Evolutionary conservation across 805 yeast genomes (phyloP).

Genomic region (Candida sonorensis): DNA sequence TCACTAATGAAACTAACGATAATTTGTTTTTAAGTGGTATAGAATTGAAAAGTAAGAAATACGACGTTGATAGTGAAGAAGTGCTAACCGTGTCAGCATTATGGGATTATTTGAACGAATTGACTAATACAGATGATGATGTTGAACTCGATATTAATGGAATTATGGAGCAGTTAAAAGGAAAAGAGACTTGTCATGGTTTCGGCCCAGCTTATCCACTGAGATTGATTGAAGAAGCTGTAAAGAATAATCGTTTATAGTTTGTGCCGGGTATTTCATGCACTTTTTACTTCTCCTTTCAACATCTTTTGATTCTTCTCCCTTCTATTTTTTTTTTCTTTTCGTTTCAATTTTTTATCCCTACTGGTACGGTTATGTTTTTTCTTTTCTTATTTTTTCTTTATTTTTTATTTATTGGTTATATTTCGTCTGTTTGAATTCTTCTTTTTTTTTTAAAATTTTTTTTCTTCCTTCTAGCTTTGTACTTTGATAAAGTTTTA

Average conservation of each 20-base stretch:
- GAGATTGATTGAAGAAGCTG: constrained; percentile 33
- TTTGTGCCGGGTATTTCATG: too few relatives aligned
- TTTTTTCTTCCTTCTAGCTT: too few relatives aligned
- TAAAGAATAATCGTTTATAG: constrained; percentile 16
- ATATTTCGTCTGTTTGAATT: too few relatives aligned
- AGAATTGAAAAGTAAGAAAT: constrained; percentile 6
- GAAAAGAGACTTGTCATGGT: constrained; percentile 73
- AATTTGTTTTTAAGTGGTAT: constrained; percentile 5
- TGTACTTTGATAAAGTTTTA: too few relatives aligned
- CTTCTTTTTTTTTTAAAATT: too few relatives aligned
- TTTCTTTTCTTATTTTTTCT: too few relatives aligned
- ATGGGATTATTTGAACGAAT: constrained; percentile 67
- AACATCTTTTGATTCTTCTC: too few relatives aligned
- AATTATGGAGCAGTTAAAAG: constrained; percentile 55
- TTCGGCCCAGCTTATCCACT: constrained; percentile 64
- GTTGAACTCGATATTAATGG: constrained; percentile 46
- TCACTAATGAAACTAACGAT: not conserved
- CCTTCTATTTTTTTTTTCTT: too few relatives aligned
- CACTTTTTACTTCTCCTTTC: too few relatives aligned
- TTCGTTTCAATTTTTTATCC: too few relatives aligned
- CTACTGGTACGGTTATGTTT: too few relatives aligned
- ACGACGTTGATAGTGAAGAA: constrained; percentile 29
- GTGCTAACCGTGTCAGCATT: constrained; percentile 69
- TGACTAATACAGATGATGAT: constrained; percentile 41
- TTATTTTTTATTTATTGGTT: too few relatives aligned